Percentiles rank a stretch among this genome's conserved stretches.
phyloP scores from a whole-genome alignment of 73 alveolate species.

The Uronychia binucleata region DNA sequence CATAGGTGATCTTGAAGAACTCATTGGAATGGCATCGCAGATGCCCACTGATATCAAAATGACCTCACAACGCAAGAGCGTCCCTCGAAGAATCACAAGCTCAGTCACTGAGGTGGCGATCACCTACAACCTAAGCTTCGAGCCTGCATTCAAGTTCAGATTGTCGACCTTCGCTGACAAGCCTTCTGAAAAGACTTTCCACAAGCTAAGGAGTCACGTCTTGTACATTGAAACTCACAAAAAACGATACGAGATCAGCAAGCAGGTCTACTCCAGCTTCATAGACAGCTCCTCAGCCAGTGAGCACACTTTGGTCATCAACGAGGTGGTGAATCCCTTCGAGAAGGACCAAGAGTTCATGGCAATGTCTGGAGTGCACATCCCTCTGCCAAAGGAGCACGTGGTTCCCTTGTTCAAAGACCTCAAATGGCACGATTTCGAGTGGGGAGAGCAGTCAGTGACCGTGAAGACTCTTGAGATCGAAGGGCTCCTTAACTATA shows the following conservation, averaged over 20 bases:
- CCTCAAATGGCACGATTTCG: constrained; percentile 87
- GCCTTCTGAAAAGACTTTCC: constrained; percentile 73
- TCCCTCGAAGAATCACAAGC: constrained; percentile 67
- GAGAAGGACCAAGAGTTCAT: constrained; percentile 72
- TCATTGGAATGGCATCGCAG: constrained; percentile 70
- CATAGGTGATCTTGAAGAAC: constrained; percentile 35
- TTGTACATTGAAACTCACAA: constrained; percentile 77
- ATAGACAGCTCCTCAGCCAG: constrained; percentile 69
- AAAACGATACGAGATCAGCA: constrained; percentile 82
- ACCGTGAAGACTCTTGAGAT: neutral
- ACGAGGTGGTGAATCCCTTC: constrained; percentile 75
- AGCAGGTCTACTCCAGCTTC: constrained; percentile 52
- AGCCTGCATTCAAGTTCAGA: constrained; percentile 78
- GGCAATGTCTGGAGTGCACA: constrained; percentile 1
- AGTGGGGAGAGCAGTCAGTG: constrained; percentile 84
- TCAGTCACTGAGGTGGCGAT: constrained; percentile 70
- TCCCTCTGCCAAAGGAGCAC: constrained; percentile 75
- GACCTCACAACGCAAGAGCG: constrained; percentile 55
- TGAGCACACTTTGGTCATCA: constrained; percentile 55
- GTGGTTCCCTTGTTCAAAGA: constrained; percentile 53
- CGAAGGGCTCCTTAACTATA: neutral
- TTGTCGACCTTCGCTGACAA: constrained; percentile 84
- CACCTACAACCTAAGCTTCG: constrained; percentile 80
- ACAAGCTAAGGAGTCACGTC: constrained; percentile 70
- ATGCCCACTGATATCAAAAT: constrained; percentile 72